Conservation (phyloP, 495 filamentous ascomycete genomes). For the Penicillium dipodomyicola region DNA sequence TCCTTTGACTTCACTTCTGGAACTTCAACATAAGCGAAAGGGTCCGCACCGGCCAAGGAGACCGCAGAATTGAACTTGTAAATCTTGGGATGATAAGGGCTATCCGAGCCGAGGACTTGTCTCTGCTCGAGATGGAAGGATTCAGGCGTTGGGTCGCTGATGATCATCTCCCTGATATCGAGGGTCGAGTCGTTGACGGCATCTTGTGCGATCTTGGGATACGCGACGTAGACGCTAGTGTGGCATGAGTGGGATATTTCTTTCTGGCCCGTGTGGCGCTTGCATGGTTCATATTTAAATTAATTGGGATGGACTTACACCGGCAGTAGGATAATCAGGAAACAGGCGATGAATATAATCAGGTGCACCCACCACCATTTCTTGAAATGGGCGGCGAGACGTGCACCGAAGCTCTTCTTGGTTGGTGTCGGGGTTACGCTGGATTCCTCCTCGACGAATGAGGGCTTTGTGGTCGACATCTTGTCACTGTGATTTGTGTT, state of each 20-base stretch:
- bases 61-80: constrained; percentile 55
- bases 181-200: constrained; percentile 65
- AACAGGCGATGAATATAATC: constrained; percentile 53
- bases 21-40: constrained; percentile 58
- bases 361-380: constrained; percentile 74
- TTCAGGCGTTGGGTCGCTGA: constrained; percentile 57
- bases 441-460: constrained; percentile 24
- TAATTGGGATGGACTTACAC: constrained; percentile 54
- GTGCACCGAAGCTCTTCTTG: constrained; percentile 36
- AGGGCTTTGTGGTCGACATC: constrained; percentile 34
- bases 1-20: constrained; percentile 55
- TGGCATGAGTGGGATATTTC: neutral
- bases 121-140: constrained; percentile 56
- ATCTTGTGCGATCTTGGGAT: constrained; percentile 68
- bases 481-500: constrained; percentile 7
- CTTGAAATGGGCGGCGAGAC: constrained; percentile 47
- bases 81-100: constrained; percentile 53
- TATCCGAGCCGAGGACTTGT: constrained; percentile 45
- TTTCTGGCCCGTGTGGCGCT: neutral
- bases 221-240: constrained; percentile 65
- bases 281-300: neutral
- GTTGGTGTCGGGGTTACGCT: constrained; percentile 6
- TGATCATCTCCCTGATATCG: constrained; percentile 53
- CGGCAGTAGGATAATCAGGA: constrained; percentile 60
- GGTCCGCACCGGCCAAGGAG: constrained; percentile 51